Percentiles rank a stretch among this genome's conserved stretches.
Evolutionary conservation across 148 eudicot species (phyloP).

Genomic region (Camellia japonica): DNA sequence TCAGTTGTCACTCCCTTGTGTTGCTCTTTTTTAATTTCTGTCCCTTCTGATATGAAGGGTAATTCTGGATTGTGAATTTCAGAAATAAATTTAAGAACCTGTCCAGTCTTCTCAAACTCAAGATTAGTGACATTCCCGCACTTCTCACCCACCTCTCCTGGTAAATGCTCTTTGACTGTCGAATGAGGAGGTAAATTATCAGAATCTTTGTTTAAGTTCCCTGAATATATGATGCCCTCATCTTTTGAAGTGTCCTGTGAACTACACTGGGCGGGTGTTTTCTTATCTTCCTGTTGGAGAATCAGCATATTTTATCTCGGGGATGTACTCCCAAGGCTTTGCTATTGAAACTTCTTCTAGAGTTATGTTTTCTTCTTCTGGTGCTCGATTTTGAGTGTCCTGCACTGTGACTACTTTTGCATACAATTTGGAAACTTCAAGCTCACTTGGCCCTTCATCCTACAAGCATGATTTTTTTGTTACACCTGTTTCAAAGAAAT

Average conservation of each 20-base stretch:
- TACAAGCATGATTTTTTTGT: slow-evolving; percentile 7
- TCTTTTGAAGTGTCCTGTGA: slow-evolving; percentile 13
- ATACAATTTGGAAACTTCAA: not conserved
- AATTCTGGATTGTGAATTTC: slow-evolving; percentile 14
- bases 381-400: slow-evolving; percentile 13
- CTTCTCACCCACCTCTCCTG: slow-evolving; percentile 11
- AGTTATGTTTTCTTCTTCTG: slow-evolving; percentile 8
- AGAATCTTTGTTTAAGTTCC: slow-evolving; percentile 2
- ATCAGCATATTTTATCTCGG: slow-evolving; percentile 17
- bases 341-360: slow-evolving; percentile 11
- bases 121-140: not conserved
- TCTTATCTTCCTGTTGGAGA: slow-evolving; percentile 12
- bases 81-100: slow-evolving; percentile 11
- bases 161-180: slow-evolving; percentile 9
- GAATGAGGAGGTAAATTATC: not conserved
- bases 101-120: not conserved
- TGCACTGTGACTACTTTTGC: not conserved
- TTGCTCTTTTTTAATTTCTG: slow-evolving; percentile 17
- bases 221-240: not conserved
- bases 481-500: not conserved
- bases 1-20: slow-evolving; percentile 12
- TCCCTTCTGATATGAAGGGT: slow-evolving; percentile 17
- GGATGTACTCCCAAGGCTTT: slow-evolving; percentile 16
- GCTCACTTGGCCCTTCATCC: slow-evolving; percentile 16
- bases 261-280: not conserved